Evolutionary conservation across 1,139 yeast species (phyloP).

Genomic region (Magnusiomyces suaveolens): DNA sequence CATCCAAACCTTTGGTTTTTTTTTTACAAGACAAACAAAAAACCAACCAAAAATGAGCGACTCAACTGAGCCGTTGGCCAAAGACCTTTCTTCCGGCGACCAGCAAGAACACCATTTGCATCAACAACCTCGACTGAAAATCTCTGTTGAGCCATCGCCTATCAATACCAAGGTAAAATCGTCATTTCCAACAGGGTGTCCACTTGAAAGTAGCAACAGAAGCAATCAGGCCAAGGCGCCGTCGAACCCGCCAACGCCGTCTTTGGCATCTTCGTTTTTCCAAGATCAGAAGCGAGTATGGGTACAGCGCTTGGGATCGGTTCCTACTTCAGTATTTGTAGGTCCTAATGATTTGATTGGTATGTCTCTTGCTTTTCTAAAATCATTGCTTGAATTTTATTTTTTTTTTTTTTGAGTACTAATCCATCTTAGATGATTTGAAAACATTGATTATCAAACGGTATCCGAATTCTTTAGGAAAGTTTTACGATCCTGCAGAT

Average conservation of each 20-base stretch:
- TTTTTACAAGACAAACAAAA: no score
- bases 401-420: constrained; percentile 2
- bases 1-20: no score
- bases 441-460: constrained; percentile 50
- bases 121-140: not conserved
- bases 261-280: no score
- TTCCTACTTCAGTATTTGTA: constrained; percentile 1
- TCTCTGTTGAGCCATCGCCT: not conserved
- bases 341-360: not conserved
- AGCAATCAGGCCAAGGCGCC: not conserved
- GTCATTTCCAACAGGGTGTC: not conserved
- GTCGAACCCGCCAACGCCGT: no score
- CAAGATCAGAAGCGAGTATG: constrained; percentile 1
- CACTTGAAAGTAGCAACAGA: not conserved
- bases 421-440: constrained; percentile 56
- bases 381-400: not conserved
- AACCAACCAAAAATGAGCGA: not conserved
- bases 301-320: not conserved
- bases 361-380: not conserved
- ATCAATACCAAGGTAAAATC: not conserved
- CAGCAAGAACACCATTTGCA: not conserved
- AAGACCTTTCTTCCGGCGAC: not conserved
- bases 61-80: not conserved
- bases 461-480: constrained; percentile 61
- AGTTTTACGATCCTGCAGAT: constrained; percentile 62